phyloP scores from a whole-genome alignment of 2,329 filamentous ascomycete species.

The Epichloe scottii region DNA sequence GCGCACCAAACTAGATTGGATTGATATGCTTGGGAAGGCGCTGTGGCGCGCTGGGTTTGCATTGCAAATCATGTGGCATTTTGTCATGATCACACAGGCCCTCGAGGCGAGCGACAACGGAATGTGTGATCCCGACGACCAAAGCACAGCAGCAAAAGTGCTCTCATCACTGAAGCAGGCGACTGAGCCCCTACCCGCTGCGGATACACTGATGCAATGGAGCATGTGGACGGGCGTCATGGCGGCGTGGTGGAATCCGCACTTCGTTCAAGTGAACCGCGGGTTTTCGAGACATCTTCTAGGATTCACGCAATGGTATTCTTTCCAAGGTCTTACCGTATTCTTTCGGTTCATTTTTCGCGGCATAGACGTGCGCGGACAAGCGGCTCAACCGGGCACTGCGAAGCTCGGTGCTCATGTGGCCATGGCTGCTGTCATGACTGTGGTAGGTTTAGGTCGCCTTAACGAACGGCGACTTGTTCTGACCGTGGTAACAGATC shows the following conservation, averaged over 20 bases:
- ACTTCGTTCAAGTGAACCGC: slow-evolving; percentile 45
- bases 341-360: slow-evolving; percentile 40
- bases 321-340: slow-evolving; percentile 48
- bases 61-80: slow-evolving; percentile 40
- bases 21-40: slow-evolving; percentile 29
- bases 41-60: slow-evolving; percentile 36
- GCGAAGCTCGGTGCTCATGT: slow-evolving; percentile 40
- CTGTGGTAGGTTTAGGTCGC: slow-evolving; percentile 31
- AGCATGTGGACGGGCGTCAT: slow-evolving; percentile 36
- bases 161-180: slow-evolving; percentile 8
- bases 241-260: slow-evolving; percentile 57
- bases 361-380: slow-evolving; percentile 27
- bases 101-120: slow-evolving; percentile 17
- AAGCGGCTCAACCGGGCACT: slow-evolving; percentile 23
- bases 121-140: slow-evolving; percentile 23
- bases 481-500: slow-evolving; percentile 21
- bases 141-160: slow-evolving; percentile 8
- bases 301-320: slow-evolving; percentile 53
- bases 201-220: slow-evolving; percentile 30
- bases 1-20: slow-evolving; percentile 28
- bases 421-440: slow-evolving; percentile 38
- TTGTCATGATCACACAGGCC: slow-evolving; percentile 16
- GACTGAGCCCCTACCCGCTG: slow-evolving; percentile 24
- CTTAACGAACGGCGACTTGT: not conserved
- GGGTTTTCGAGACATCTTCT: slow-evolving; percentile 47